Base-by-base conservation (phyloP, 2,329 filamentous ascomycete species). In the Colletotrichum musae region DNA sequence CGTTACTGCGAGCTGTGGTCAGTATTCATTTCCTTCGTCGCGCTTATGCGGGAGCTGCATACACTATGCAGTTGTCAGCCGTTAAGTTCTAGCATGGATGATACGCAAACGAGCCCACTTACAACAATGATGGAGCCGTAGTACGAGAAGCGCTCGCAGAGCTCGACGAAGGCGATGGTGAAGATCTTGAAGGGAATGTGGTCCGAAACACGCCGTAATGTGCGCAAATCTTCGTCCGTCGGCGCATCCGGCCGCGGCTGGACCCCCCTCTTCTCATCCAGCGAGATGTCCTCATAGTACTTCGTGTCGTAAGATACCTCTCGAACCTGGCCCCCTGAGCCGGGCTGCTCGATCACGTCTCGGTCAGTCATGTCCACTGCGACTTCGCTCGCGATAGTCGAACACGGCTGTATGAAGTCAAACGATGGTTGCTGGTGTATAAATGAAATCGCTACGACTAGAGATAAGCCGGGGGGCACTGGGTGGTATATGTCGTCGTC, bases 121-220 rank as follows among this genome's bases (percentile, higher is more conserved):
- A 90, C 88, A 90, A 92, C 85, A 48, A 88, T 85, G 12, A 87
- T 88, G 5, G 87, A 89, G 41, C 92, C 92, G 73, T 93, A 93
- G 83, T 92, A 94, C 3, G 89, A 91, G 78, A 93, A 93, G 41
- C 92, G 88, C 79, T 94, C 92, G 78, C 90, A 92, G 32, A 93
- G 77, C 77, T 93, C 91, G 51, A 93, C 85, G 67, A 93, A 89
- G 2, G 88, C 89, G 70, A 93, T 87, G 36, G 87, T 89, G 75
- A 88, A 92, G 10, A 89, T 82, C 43, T 83, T 85, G 80, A 85
- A 85, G 1, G 89, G 89, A 26, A 93, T 87, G 73, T 83, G 84
- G 72, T 86, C 87, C 10, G 87, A 80, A 1, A 90, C 83, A 71
- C 87, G 87, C 32, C 83, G 84, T 16, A 91, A 80, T 1, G 84